A percentile compares a stretch with the other conserved stretches of the same genome.
These are phyloP conservation scores for Capillidium heterosporum DNA, from an alignment of 371 early-diverging fungal genomes.

Conservation along the genomic window DNA sequence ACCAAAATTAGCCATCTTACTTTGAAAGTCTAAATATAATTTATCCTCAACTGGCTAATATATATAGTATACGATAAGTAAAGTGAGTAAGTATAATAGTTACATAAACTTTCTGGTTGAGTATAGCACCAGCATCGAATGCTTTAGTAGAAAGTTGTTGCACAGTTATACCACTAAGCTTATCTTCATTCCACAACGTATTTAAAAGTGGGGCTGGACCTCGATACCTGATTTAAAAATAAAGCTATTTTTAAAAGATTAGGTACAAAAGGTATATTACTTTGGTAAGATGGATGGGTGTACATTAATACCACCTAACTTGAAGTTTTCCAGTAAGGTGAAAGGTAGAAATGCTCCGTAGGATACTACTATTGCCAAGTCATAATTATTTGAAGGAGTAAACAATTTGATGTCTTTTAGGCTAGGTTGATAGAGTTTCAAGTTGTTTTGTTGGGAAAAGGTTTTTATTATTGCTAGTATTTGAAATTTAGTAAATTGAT, in stretches of 20 bases:
- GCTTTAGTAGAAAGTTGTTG: constrained; percentile 54
- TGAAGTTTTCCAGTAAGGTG: constrained; percentile 39
- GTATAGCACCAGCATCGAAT: constrained; percentile 76
- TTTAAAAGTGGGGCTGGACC: constrained; percentile 88
- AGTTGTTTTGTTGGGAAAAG: constrained; percentile 11
- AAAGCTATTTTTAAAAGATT: background rate
- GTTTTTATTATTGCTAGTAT: constrained; percentile 16
- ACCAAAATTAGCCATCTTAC: constrained; percentile 38
- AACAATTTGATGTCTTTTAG: constrained; percentile 21
- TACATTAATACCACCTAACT: constrained; percentile 57
- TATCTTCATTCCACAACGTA: constrained; percentile 58
- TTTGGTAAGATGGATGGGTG: constrained; percentile 78
- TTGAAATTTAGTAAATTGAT: background rate
- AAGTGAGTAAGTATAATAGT: background rate
- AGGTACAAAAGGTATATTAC: constrained; percentile 11
- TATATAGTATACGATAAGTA: background rate
- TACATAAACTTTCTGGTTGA: constrained; percentile 40
- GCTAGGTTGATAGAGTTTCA: constrained; percentile 20
- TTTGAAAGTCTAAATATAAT: constrained; percentile 28
- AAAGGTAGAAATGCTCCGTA: constrained; percentile 81
- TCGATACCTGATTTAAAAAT: constrained; percentile 37
- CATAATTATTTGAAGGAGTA: constrained; percentile 17
- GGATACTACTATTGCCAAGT: constrained; percentile 82
- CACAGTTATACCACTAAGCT: constrained; percentile 67
- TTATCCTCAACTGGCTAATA: constrained; percentile 9